Evolutionary conservation across 345 rosid species (phyloP), one percentile per base, ranked within the genome.

Genomic region (Theobroma cacao): DNA sequence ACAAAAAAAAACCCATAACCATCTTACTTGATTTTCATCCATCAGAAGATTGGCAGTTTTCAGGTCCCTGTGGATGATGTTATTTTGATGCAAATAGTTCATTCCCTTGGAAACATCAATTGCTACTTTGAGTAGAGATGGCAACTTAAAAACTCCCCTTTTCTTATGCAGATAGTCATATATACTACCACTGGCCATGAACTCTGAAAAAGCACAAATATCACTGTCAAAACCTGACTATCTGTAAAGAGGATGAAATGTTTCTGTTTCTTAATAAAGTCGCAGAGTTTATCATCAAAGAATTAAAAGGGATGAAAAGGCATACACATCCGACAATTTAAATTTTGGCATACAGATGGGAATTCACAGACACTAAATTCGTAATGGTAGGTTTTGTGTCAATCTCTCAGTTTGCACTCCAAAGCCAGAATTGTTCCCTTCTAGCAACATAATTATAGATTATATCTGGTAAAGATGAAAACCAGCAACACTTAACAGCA

Each of bases 11-110:
- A n/a, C n/a, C n/a, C n/a, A n/a, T n/a, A n/a, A 78, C 52, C 10
- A 59, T 80, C 91, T 89, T 90, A 94, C 99, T 58, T 90, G 98
- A 82, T 96, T 91, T 85, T 96, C 99, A 82, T 96, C 99, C 98
- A 94, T 96, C 64, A 94, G 90, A 84, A 96, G 98, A 89, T 96
- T 96, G 75, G 97, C 98, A 83, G 97, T 90, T 84, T 96, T 94
- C 75, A 96, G 85, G 90, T 96, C 98, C 87, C 98, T 86, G 82
- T 96, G 99, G 75, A 94, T 90, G 65, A 96, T 96, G 80, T 92
- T 94, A 83, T 96, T 96, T 84, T 91, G 98, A 86, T 94, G 99
- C 81, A 96, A 86, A 87, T 91, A 96, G 79, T 88, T 89, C 99
- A 96, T 96, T 84, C 99, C 99, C 89, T 92, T 94, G 33, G 99